phyloP scores from a whole-genome alignment of 139 green algal species.

The Gonium pectorale region DNA sequence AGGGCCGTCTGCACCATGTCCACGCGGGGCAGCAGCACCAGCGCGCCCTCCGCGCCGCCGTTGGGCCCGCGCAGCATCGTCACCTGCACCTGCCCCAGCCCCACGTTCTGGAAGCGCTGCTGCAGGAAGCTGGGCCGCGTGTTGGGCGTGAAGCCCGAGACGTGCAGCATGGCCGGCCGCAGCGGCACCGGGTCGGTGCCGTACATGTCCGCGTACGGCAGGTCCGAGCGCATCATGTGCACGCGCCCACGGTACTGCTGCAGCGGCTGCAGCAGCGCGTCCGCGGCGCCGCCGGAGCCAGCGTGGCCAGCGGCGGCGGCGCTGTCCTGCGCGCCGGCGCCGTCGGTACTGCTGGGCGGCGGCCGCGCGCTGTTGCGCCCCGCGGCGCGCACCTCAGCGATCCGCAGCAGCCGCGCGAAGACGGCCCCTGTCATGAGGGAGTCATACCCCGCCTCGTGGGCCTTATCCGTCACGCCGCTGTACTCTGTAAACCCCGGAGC shows the following conservation, averaged over 20 bases:
- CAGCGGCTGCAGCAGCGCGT: conserved; percentile 21
- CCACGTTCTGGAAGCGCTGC: neutral
- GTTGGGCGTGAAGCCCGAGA: conserved; percentile 28
- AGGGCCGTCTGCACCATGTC: neutral
- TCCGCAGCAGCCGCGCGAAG: conserved; percentile 54
- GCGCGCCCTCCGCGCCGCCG: neutral
- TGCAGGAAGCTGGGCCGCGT: neutral
- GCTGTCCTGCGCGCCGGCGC: neutral
- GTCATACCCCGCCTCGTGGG: conserved; percentile 86
- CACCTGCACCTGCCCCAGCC: conserved; percentile 31
- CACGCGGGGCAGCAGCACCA: conserved; percentile 7
- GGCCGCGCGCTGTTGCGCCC: neutral
- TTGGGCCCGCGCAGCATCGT: neutral
- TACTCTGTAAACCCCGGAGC: conserved; percentile 46
- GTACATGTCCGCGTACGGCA: conserved; percentile 45
- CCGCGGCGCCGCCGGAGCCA: neutral
- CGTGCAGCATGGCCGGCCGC: conserved; percentile 47
- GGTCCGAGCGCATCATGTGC: conserved; percentile 24
- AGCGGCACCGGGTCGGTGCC: conserved; percentile 41
- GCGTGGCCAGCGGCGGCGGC: neutral
- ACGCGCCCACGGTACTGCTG: conserved; percentile 12
- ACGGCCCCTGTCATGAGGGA: conserved; percentile 82
- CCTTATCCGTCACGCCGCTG: conserved; percentile 40
- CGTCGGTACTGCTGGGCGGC: neutral
- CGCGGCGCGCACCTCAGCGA: conserved; percentile 34